A percentile compares a stretch with the other conserved stretches of the same genome.
These are phyloP conservation scores for Mycena sanguinolenta DNA, from an alignment of 768 basidiomycete species.

Conservation along the genomic window DNA sequence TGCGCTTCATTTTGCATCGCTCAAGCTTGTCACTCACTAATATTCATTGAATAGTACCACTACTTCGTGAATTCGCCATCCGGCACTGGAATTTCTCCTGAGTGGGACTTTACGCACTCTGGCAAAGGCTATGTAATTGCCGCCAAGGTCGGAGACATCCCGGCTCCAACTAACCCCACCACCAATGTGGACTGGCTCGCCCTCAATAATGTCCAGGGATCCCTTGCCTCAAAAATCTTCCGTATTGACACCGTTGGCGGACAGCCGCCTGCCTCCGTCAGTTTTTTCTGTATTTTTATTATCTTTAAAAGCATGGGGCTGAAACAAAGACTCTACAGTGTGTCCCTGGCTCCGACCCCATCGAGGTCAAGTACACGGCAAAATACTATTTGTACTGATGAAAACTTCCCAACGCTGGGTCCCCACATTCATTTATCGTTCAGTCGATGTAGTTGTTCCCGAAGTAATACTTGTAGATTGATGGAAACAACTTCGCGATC, in stretches of 20 bases:
- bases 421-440: neutral
- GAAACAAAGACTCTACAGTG: constrained; percentile 2
- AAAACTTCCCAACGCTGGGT: too few relatives aligned
- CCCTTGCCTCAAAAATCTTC: constrained; percentile 52
- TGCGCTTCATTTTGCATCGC: neutral
- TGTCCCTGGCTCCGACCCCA: constrained; percentile 2
- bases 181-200: constrained; percentile 56
- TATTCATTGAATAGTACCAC: constrained; percentile 42
- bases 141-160: constrained; percentile 44
- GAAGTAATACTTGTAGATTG: too few relatives aligned
- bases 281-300: neutral
- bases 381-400: constrained; percentile 29
- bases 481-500: too few relatives aligned
- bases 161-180: constrained; percentile 40
- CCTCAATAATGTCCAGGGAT: constrained; percentile 50
- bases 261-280: constrained; percentile 52
- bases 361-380: constrained; percentile 26
- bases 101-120: constrained; percentile 55
- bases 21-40: neutral
- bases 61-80: constrained; percentile 56
- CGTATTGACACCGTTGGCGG: constrained; percentile 40
- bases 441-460: neutral
- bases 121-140: constrained; percentile 32
- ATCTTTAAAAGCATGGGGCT: neutral
- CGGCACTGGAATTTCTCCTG: constrained; percentile 47